Conservation (phyloP, 768 basidiomycete genomes). For the Filobasidium wieringae region DNA sequence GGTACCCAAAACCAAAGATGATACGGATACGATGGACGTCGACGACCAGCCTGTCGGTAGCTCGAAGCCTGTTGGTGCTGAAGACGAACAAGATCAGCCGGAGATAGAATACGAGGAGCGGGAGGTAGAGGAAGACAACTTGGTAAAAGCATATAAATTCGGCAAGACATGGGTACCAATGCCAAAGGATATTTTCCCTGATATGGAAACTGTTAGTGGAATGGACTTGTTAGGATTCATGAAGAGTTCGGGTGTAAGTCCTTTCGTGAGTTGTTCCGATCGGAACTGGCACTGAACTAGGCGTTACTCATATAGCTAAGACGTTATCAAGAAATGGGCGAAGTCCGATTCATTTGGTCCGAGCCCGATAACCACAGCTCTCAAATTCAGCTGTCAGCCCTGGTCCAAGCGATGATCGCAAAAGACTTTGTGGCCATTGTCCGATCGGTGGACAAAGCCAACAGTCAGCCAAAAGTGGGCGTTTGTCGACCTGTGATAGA, state of each 20-base stretch:
- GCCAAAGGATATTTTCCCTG: conserved; percentile 71
- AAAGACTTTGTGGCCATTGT: conserved; percentile 63
- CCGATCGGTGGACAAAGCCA: conserved; percentile 65
- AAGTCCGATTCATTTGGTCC: conserved; percentile 75
- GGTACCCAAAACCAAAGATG: conserved; percentile 2
- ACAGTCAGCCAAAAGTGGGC: conserved; percentile 73
- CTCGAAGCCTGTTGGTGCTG: conserved; percentile 7
- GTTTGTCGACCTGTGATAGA: conserved; percentile 57
- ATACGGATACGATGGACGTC: conserved; percentile 34
- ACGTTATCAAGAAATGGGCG: conserved; percentile 68
- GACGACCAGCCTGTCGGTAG: conserved; percentile 13
- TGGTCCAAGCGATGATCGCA: conserved; percentile 68
- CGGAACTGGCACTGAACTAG: background rate
- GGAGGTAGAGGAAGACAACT: conserved; percentile 36
- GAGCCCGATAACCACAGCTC: conserved; percentile 54
- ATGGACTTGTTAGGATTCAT: conserved; percentile 85
- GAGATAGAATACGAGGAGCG: conserved; percentile 38
- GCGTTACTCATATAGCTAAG: conserved; percentile 50
- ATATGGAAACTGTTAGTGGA: conserved; percentile 62
- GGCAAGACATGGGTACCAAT: conserved; percentile 60
- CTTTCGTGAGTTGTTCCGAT: background rate
- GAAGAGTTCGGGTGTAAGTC: conserved; percentile 50
- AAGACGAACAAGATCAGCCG: conserved; percentile 14
- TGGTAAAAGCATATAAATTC: conserved; percentile 37
- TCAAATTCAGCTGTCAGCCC: conserved; percentile 74